These are phyloP conservation scores for Pichia sp. DNA, from an alignment of 1,139 yeast genomes.

Conservation along the genomic window DNA sequence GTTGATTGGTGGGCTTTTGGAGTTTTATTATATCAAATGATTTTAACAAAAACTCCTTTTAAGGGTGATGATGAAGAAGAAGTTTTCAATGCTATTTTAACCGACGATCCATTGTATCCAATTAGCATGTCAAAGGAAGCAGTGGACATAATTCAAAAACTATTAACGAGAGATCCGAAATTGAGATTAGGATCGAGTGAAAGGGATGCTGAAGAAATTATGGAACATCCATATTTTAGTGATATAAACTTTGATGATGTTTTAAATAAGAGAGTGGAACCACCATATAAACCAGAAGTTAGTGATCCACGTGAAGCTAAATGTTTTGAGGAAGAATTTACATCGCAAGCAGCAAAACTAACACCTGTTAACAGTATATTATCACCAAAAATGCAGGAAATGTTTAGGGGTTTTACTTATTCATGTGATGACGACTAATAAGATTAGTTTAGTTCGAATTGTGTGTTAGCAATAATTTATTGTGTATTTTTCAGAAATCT, in stretches of 20 bases:
- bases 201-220: slow-evolving; percentile 84
- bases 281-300: slow-evolving; percentile 81
- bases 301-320: slow-evolving; percentile 86
- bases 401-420: slow-evolving; percentile 94
- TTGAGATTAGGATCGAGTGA: slow-evolving; percentile 82
- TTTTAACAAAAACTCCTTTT: slow-evolving; percentile 93
- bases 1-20: slow-evolving; percentile 99
- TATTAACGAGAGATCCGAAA: slow-evolving; percentile 82
- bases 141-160: slow-evolving; percentile 85
- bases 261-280: slow-evolving; percentile 62
- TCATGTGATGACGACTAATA: slow-evolving; percentile 52
- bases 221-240: slow-evolving; percentile 90
- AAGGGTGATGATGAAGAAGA: slow-evolving; percentile 98
- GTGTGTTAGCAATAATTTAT: too few species aligned
- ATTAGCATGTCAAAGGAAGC: slow-evolving; percentile 97
- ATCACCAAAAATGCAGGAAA: slow-evolving; percentile 88
- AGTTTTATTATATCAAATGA: slow-evolving; percentile 90
- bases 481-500: too few species aligned
- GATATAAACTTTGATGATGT: slow-evolving; percentile 90
- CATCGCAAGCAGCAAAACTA: slow-evolving; percentile 88
- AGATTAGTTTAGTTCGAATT: background rate
- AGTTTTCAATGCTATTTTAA: slow-evolving; percentile 93
- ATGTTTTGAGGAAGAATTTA: slow-evolving; percentile 91
- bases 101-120: slow-evolving; percentile 97
- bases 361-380: slow-evolving; percentile 90